Evolutionary conservation across 2,329 filamentous ascomycete genomes (phyloP).

Genomic region (Phaeosphaeria sp.): DNA sequence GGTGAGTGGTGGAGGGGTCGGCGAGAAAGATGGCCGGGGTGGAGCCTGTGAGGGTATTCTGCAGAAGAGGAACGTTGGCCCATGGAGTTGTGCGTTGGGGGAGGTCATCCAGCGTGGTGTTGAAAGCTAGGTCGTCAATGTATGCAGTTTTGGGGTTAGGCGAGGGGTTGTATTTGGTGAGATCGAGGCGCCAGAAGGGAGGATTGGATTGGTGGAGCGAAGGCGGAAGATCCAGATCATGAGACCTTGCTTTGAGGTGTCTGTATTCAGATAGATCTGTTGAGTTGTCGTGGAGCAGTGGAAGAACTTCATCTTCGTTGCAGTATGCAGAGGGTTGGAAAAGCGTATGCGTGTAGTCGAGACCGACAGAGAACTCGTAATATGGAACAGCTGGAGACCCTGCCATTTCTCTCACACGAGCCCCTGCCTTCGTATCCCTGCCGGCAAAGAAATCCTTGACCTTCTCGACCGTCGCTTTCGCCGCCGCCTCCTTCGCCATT

Average conservation of each 20-base stretch:
- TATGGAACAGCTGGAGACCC: constrained; percentile 43
- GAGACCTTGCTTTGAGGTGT: constrained; percentile 29
- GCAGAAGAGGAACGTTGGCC: constrained; percentile 53
- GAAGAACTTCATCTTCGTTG: constrained; percentile 34
- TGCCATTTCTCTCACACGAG: neutral
- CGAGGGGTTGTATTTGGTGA: constrained; percentile 30
- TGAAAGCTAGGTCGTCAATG: constrained; percentile 37
- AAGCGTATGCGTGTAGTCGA: constrained; percentile 60
- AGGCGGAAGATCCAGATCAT: constrained; percentile 50
- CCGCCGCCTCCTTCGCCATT: constrained; percentile 26
- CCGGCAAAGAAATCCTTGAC: constrained; percentile 27
- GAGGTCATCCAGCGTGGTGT: constrained; percentile 49
- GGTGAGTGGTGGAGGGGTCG: constrained; percentile 8
- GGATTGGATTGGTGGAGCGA: constrained; percentile 31
- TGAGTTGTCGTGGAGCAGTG: constrained; percentile 39
- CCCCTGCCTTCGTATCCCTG: constrained; percentile 41
- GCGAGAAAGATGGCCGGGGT: constrained; percentile 54
- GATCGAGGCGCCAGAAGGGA: constrained; percentile 41
- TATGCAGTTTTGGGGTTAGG: constrained; percentile 37
- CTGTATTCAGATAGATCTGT: constrained; percentile 48
- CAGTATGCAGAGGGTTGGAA: constrained; percentile 47
- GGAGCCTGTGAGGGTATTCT: constrained; percentile 56
- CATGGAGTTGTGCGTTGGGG: constrained; percentile 52
- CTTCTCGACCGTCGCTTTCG: constrained; percentile 16
- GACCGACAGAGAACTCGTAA: constrained; percentile 59